Evolutionary conservation across 805 yeast genomes (phyloP).

Genomic region (Ogataea corticis): DNA sequence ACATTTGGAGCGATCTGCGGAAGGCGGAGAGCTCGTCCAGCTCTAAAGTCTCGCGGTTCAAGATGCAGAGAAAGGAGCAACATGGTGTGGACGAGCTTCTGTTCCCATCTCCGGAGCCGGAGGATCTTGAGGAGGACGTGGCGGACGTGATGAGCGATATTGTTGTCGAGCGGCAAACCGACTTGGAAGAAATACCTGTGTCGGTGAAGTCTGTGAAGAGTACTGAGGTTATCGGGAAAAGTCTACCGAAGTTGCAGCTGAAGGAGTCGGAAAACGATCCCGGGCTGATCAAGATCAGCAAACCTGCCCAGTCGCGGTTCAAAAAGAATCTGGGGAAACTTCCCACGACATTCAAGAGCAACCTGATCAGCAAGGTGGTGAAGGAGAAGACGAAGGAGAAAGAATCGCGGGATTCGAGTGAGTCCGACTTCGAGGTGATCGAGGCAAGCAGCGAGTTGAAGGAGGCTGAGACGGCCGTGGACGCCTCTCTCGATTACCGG

Average conservation of each 20-base stretch:
- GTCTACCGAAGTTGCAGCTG: constrained; percentile 12
- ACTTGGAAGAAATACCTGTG: not conserved
- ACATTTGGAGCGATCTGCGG: constrained; percentile 48
- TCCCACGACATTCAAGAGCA: constrained; percentile 24
- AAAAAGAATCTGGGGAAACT: constrained; percentile 17
- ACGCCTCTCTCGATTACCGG: constrained; percentile 41
- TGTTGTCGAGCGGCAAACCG: constrained; percentile 14
- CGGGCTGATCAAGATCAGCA: constrained; percentile 15
- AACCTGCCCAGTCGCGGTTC: constrained; percentile 6
- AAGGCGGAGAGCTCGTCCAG: constrained; percentile 28
- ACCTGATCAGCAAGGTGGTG: constrained; percentile 4
- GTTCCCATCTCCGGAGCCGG: constrained; percentile 15
- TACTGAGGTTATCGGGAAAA: not conserved
- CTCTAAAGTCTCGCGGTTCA: constrained; percentile 19
- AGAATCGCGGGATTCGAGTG: not conserved
- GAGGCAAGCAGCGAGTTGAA: not conserved
- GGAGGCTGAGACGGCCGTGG: constrained; percentile 15
- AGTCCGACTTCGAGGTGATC: not conserved
- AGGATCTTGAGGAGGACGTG: constrained; percentile 3
- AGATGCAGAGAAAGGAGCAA: constrained; percentile 25
- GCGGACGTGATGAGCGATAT: constrained; percentile 20
- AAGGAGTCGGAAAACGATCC: constrained; percentile 4
- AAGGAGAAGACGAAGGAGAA: not conserved
- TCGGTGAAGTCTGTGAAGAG: not conserved
- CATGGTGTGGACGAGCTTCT: constrained; percentile 13